Conservation (phyloP, 192 early-diverging fungal genomes). For the Coemansia sp. region DNA sequence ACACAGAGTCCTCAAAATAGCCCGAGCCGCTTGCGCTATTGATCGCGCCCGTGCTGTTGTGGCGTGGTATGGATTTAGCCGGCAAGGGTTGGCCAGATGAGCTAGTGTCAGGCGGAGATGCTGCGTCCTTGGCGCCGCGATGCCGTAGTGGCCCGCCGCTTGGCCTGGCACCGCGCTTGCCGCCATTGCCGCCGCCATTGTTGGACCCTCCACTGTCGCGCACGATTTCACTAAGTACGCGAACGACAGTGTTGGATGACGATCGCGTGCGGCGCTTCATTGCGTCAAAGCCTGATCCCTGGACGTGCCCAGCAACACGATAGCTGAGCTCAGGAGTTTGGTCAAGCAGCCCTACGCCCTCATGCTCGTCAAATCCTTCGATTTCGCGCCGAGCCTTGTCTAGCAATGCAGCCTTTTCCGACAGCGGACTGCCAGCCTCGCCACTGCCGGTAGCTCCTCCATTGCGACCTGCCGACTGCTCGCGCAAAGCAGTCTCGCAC, state of each 20-base stretch:
- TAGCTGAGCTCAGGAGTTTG: constrained; percentile 53
- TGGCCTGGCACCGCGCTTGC: not conserved
- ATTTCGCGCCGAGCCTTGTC: constrained; percentile 46
- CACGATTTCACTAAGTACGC: constrained; percentile 48
- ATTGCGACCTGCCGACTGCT: not conserved
- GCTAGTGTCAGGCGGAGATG: constrained; percentile 10
- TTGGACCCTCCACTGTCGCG: constrained; percentile 24
- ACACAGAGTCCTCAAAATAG: not conserved
- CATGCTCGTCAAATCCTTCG: constrained; percentile 47
- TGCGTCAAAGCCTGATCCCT: constrained; percentile 23
- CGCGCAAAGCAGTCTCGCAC: not conserved
- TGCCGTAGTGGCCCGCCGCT: not conserved
- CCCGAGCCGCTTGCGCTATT: constrained; percentile 19
- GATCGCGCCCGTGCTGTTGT: constrained; percentile 50
- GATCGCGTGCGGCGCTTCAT: constrained; percentile 38
- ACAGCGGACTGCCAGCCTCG: not conserved
- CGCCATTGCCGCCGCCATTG: constrained; percentile 8
- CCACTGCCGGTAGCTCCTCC: not conserved
- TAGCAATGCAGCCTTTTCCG: constrained; percentile 43
- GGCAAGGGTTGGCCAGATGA: not conserved
- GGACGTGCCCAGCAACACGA: constrained; percentile 25
- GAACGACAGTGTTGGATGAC: constrained; percentile 47
- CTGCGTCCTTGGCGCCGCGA: not conserved
- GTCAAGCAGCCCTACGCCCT: constrained; percentile 51
- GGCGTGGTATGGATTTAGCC: constrained; percentile 26